phyloP scores from a whole-genome alignment of 73 alveolate genomes.

The Paramecium bursaria region DNA sequence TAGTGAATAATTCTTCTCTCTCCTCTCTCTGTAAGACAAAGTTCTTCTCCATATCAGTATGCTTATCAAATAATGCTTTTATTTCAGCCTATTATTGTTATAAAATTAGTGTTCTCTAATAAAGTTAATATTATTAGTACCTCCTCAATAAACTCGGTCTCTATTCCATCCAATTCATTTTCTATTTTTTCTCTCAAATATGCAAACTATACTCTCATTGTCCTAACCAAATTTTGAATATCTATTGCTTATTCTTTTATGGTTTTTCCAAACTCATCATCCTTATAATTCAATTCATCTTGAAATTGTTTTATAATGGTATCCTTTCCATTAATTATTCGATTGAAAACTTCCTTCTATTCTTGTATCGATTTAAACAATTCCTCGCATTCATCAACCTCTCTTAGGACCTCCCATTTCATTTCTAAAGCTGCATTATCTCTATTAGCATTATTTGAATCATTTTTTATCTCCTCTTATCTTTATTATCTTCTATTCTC shows the following conservation, averaged over 20 bases:
- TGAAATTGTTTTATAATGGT: conserved; percentile 77
- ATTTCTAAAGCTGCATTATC: conserved; percentile 76
- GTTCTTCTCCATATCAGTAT: conserved; percentile 78
- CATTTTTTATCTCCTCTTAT: conserved; percentile 73
- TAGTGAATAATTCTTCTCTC: conserved; percentile 82
- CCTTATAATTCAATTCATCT: conserved; percentile 82
- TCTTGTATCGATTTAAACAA: conserved; percentile 81
- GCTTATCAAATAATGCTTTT: conserved; percentile 79
- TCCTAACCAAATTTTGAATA: conserved; percentile 76
- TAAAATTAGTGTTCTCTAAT: conserved; percentile 74
- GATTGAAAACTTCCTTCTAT: conserved; percentile 76
- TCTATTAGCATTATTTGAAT: conserved; percentile 84
- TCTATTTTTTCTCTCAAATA: conserved; percentile 82
- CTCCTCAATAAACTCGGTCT: conserved; percentile 81
- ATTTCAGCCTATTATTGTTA: conserved; percentile 76
- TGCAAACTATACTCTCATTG: conserved; percentile 83
- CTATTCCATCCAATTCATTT: conserved; percentile 80
- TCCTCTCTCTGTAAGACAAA: conserved; percentile 76
- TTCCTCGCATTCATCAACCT: conserved; percentile 91
- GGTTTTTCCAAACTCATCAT: conserved; percentile 87
- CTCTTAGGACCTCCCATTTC: conserved; percentile 87
- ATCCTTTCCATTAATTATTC: conserved; percentile 82
- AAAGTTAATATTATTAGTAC: conserved; percentile 16
- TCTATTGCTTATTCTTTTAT: conserved; percentile 82
- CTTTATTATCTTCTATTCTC: conserved; percentile 61